Evolutionary conservation across 2,329 filamentous ascomycete genomes (phyloP).

Genomic region (Hypoxylon rubiginosum): DNA sequence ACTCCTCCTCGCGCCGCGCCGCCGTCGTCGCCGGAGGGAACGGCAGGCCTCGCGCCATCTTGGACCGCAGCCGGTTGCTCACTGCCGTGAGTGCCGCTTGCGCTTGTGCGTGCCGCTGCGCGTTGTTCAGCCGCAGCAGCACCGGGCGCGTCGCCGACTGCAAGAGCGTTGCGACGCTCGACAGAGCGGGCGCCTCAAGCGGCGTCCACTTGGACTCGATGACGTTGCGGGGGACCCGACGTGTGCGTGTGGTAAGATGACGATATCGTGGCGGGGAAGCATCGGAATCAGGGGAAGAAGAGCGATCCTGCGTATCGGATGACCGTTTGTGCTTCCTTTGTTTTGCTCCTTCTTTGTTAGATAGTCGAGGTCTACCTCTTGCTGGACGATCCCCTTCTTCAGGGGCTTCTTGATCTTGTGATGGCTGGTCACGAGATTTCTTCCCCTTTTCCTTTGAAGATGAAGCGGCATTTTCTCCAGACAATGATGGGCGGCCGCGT

Average conservation of each 20-base stretch:
- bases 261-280: slow-evolving; percentile 57
- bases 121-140: slow-evolving; percentile 66
- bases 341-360: slow-evolving; percentile 18
- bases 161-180: slow-evolving; percentile 68
- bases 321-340: slow-evolving; percentile 27
- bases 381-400: slow-evolving; percentile 24
- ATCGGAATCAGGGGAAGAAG: slow-evolving; percentile 47
- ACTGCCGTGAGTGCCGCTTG: slow-evolving; percentile 68
- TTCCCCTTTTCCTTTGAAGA: slow-evolving; percentile 36
- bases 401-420: slow-evolving; percentile 28
- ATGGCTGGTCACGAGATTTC: slow-evolving; percentile 26
- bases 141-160: slow-evolving; percentile 72
- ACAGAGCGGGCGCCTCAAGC: slow-evolving; percentile 67
- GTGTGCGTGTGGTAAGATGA: slow-evolving; percentile 65
- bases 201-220: slow-evolving; percentile 78
- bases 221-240: slow-evolving; percentile 69
- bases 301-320: slow-evolving; percentile 35
- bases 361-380: slow-evolving; percentile 16
- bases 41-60: slow-evolving; percentile 72
- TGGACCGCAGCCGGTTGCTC: slow-evolving; percentile 67
- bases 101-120: slow-evolving; percentile 65
- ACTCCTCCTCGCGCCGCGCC: slow-evolving; percentile 67
- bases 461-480: slow-evolving; percentile 29
- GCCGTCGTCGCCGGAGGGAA: slow-evolving; percentile 70
- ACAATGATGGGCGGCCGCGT: slow-evolving; percentile 40